A percentile compares a stretch with the other conserved stretches of the same genome.
phyloP scores from a whole-genome alignment of 306 rosid species.

The Dalbergia cultrata region DNA sequence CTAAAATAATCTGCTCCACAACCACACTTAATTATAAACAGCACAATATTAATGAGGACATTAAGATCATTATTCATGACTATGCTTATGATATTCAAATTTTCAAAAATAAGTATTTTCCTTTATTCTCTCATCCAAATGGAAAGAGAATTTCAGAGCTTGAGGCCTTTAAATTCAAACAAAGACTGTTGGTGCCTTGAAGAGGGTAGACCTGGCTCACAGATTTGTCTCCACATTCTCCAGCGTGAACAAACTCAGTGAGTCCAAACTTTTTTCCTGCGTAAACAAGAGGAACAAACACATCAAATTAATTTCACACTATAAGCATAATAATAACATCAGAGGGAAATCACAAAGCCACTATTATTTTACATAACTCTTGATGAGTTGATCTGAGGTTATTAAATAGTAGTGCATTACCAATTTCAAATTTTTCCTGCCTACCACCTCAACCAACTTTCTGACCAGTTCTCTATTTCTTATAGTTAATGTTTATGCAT shows the following conservation, averaged over 20 bases:
- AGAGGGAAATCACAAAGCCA: neutral
- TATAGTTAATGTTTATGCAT: neutral
- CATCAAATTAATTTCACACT: neutral
- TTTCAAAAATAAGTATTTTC: too few relatives aligned
- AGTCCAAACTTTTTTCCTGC: constrained; percentile 84
- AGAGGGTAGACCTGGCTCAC: constrained; percentile 69
- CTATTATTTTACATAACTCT: neutral
- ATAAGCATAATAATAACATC: constrained; percentile 3
- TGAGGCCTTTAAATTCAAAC: neutral
- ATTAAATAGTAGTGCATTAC: constrained; percentile 46
- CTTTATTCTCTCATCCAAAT: neutral
- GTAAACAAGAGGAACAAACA: neutral
- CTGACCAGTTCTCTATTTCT: neutral
- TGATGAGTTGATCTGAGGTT: neutral
- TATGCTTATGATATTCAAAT: too few relatives aligned
- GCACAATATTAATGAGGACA: constrained; percentile 4
- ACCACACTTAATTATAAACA: neutral
- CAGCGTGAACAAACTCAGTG: constrained; percentile 69
- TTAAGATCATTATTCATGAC: neutral
- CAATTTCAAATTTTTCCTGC: constrained; percentile 67
- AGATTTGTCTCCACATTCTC: constrained; percentile 61
- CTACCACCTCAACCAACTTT: neutral
- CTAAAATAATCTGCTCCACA: constrained; percentile 60
- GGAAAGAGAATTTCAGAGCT: constrained; percentile 1
- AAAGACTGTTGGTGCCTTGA: neutral